Percentiles rank a stretch among this genome's conserved stretches.
These are phyloP conservation scores for Reutealis trisperma DNA, from an alignment of 345 rosid genomes.

Conservation along the genomic window DNA sequence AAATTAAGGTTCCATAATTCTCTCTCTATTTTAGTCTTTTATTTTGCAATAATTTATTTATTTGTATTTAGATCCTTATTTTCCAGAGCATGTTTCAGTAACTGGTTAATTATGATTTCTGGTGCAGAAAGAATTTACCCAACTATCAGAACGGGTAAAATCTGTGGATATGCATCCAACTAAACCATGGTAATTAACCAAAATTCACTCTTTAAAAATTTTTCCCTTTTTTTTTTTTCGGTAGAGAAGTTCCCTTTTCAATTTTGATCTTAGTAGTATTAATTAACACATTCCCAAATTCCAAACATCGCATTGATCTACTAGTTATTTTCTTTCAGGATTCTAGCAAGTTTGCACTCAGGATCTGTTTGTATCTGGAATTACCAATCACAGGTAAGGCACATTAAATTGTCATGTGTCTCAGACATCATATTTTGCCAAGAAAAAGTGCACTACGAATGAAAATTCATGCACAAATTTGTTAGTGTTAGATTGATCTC, in stretches of 20 bases:
- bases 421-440: no score
- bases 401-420: no score
- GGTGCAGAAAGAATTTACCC: constrained; percentile 19
- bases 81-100: background rate
- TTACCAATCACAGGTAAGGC: constrained; percentile 36
- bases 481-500: no score
- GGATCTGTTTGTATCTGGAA: constrained; percentile 43
- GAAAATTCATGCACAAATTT: no score
- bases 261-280: background rate
- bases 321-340: constrained; percentile 21
- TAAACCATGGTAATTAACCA: constrained; percentile 34
- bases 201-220: background rate
- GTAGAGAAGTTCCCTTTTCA: no score
- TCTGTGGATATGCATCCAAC: constrained; percentile 44
- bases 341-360: constrained; percentile 33
- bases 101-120: background rate
- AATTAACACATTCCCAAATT: no score
- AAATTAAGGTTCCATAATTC: constrained; percentile 2
- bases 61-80: no score
- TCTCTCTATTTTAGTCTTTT: background rate
- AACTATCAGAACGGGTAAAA: constrained; percentile 38
- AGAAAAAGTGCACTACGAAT: no score
- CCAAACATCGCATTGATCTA: background rate
- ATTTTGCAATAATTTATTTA: no score
- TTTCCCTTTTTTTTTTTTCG: background rate